phyloP scores from a whole-genome alignment of 164 flowering plant genomes.

The grape (Vitis vinifera) region ASM3070453v1 NC_081808.1:15057501-15058000 shows the following conservation, averaged over 20 bases:
- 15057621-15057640: slow-evolving; percentile 18
- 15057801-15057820: slow-evolving; percentile 54
- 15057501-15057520: slow-evolving; percentile 11
- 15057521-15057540: slow-evolving; percentile 36
- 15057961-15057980: too few species aligned
- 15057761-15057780: slow-evolving; percentile 1
- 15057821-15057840: slow-evolving; percentile 47
- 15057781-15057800: slow-evolving; percentile 51
- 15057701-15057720: slow-evolving; percentile 4
- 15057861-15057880: slow-evolving; percentile 44
- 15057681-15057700: background rate
- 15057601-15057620: background rate
- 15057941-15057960: too few species aligned
- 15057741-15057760: slow-evolving; percentile 12
- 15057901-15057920: background rate
- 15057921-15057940: too few species aligned
- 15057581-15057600: slow-evolving; percentile 1
- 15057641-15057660: slow-evolving; percentile 10
- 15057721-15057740: slow-evolving; percentile 15
- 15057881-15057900: background rate
- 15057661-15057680: slow-evolving; percentile 11
- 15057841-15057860: slow-evolving; percentile 40
- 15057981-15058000: too few species aligned
- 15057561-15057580: slow-evolving; percentile 14
- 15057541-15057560: slow-evolving; percentile 15